Conservation (phyloP, 78 protist species). For the Planoprotostelium fungivorum region DNA sequence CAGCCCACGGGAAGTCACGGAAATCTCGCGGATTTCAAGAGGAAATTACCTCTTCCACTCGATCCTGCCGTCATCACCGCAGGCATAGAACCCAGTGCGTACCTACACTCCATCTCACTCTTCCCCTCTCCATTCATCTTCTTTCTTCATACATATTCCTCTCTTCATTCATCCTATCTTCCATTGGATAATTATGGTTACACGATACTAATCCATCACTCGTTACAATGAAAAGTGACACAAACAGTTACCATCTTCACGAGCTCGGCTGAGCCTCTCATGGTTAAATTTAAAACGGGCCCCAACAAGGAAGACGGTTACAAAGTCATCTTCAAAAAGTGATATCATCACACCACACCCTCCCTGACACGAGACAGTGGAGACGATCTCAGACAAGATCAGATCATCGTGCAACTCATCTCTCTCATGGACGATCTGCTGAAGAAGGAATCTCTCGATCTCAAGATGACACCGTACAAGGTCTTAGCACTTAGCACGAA, state of each 20-base stretch:
- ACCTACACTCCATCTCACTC: no score
- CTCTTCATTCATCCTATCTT: no score
- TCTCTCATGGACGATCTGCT: slow-evolving; percentile 86
- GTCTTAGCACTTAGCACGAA: slow-evolving; percentile 82
- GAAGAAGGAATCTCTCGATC: slow-evolving; percentile 79
- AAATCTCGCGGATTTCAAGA: background rate
- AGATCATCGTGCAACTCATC: slow-evolving; percentile 88
- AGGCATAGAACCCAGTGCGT: background rate
- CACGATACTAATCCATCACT: no score
- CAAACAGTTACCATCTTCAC: background rate
- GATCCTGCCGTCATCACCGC: background rate
- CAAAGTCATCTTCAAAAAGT: background rate
- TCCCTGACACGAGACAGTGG: slow-evolving; percentile 39
- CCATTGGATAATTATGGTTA: no score
- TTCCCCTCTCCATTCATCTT: no score
- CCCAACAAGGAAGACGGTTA: background rate
- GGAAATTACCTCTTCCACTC: background rate
- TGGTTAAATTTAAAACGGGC: background rate
- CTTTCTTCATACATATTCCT: no score
- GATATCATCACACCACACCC: background rate
- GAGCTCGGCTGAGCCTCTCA: background rate
- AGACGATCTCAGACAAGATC: slow-evolving; percentile 97
- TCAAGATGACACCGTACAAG: slow-evolving; percentile 88
- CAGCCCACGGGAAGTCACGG: background rate
- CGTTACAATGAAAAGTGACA: background rate